phyloP scores from a whole-genome alignment of 2,329 filamentous ascomycete genomes.

The Talaromyces albobiverticillius region DNA sequence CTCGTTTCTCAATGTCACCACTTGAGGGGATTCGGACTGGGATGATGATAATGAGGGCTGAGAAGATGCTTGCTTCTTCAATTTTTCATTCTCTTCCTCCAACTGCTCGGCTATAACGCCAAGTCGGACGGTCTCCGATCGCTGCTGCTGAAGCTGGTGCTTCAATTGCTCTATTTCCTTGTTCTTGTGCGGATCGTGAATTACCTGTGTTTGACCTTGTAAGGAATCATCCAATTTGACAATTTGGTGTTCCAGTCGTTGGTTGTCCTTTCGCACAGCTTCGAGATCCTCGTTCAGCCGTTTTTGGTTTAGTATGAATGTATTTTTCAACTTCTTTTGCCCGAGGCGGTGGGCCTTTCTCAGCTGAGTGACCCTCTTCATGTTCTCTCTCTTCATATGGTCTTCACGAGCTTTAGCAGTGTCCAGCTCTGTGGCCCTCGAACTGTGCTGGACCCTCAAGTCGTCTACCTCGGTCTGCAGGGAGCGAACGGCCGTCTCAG shows the following conservation, averaged over 20 bases:
- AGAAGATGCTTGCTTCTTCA: not conserved
- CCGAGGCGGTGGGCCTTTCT: not conserved
- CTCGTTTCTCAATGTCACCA: not conserved
- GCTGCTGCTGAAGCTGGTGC: not conserved
- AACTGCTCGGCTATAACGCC: not conserved
- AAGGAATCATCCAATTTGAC: not conserved
- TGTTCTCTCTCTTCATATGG: not conserved
- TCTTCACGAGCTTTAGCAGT: not conserved
- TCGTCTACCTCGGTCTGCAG: not conserved
- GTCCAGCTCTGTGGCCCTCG: not conserved
- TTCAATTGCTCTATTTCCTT: conserved; percentile 1
- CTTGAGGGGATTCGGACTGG: not conserved
- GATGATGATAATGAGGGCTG: not conserved
- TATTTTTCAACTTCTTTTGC: not conserved
- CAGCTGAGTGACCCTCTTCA: not conserved
- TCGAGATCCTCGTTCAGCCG: not conserved
- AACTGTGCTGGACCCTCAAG: not conserved
- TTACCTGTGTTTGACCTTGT: not conserved
- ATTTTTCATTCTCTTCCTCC: not conserved
- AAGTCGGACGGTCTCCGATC: not conserved
- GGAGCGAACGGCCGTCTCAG: not conserved
- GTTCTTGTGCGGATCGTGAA: conserved; percentile 1
- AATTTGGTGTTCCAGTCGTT: not conserved
- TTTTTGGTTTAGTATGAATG: not conserved
- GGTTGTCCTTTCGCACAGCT: not conserved